phyloP scores from a whole-genome alignment of 2,329 filamentous ascomycete species.

The Talaromyces sp. region DNA sequence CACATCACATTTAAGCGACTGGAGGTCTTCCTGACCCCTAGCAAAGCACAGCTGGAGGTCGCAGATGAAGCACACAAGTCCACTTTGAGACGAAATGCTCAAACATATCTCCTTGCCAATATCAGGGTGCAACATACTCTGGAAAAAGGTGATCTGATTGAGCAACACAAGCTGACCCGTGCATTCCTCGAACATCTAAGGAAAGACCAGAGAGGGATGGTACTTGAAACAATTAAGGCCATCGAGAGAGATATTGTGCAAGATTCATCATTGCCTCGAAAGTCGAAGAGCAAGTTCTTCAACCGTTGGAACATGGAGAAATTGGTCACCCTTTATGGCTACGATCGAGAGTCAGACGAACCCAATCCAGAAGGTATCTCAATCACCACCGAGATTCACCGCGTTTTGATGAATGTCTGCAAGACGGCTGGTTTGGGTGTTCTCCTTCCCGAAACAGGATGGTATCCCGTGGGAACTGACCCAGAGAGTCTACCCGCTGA shows the following conservation, averaged over 20 bases:
- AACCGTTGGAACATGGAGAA: constrained; percentile 73
- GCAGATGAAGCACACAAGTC: constrained; percentile 68
- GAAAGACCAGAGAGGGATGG: constrained; percentile 74
- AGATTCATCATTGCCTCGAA: constrained; percentile 72
- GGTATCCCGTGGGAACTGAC: constrained; percentile 74
- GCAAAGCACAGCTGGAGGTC: constrained; percentile 55
- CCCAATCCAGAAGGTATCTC: constrained; percentile 46
- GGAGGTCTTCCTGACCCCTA: constrained; percentile 77
- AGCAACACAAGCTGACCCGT: constrained; percentile 69
- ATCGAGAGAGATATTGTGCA: constrained; percentile 72
- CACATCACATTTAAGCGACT: constrained; percentile 79
- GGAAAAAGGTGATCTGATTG: constrained; percentile 79
- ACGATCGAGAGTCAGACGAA: constrained; percentile 52
- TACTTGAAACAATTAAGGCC: constrained; percentile 72
- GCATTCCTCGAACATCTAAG: constrained; percentile 75
- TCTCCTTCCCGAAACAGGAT: constrained; percentile 75
- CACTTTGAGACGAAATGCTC: constrained; percentile 79
- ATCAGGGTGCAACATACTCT: constrained; percentile 76
- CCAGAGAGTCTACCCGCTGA: constrained; percentile 56
- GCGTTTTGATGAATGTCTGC: constrained; percentile 74
- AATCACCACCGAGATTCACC: constrained; percentile 71
- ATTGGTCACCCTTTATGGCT: constrained; percentile 70
- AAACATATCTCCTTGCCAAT: constrained; percentile 77
- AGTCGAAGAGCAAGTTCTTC: constrained; percentile 74
- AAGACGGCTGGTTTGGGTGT: constrained; percentile 74